phyloP scores from a whole-genome alignment of 306 rosid species.

The Delonix regia region DNA sequence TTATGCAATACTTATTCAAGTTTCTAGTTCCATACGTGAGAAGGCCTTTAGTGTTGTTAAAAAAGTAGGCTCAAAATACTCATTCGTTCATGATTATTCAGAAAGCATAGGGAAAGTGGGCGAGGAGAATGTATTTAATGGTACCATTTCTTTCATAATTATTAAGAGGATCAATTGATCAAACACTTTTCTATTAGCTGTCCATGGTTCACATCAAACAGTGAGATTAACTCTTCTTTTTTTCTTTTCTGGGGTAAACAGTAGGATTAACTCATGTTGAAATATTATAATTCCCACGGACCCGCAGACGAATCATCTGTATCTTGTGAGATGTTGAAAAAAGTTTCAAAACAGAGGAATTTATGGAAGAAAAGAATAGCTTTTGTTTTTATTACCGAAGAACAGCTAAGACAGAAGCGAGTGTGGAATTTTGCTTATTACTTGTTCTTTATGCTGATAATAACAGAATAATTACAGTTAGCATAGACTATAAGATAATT shows the following conservation, averaged over 20 bases:
- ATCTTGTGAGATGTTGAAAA: slow-evolving; percentile 3
- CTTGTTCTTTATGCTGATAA: slow-evolving; percentile 7
- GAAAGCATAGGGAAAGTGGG: slow-evolving; percentile 9
- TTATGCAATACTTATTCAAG: not conserved
- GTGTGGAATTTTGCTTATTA: not conserved
- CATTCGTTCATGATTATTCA: slow-evolving; percentile 15
- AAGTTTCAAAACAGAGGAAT: slow-evolving; percentile 10
- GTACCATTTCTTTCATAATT: not conserved
- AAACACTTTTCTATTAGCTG: not conserved
- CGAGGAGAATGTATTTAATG: not conserved
- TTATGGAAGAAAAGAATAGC: slow-evolving; percentile 13
- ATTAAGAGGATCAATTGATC: slow-evolving; percentile 8
- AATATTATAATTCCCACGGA: not conserved
- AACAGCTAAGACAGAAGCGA: slow-evolving; percentile 1
- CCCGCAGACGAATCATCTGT: not conserved
- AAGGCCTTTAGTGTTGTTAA: not conserved
- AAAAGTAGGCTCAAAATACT: slow-evolving; percentile 10
- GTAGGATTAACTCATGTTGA: not conserved
- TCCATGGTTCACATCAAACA: slow-evolving; percentile 4
- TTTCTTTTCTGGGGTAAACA: not conserved
- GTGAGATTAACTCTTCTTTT: not conserved
- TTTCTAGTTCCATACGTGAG: not conserved
- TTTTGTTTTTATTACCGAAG: not conserved
- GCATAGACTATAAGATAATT: slow-evolving; percentile 14
- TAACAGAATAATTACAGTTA: slow-evolving; percentile 16